Conservation (phyloP, 2,329 filamentous ascomycete genomes). For the Claviceps sp. region DNA sequence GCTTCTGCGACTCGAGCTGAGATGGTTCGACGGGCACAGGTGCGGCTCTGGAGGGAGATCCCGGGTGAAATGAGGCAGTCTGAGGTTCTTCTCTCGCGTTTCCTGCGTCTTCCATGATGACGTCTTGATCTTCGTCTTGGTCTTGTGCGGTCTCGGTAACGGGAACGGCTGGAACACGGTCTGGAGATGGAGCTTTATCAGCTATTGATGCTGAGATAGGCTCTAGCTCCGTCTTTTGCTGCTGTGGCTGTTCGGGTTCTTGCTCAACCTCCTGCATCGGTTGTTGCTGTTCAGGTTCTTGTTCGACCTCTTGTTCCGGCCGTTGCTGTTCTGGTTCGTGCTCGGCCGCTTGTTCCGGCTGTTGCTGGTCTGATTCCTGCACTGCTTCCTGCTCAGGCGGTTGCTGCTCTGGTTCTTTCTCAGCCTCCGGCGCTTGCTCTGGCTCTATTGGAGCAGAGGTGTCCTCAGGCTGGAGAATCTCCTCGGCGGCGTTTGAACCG, state of each 20-base stretch:
- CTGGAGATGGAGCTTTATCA: neutral
- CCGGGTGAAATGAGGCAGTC: neutral
- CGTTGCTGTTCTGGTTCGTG: neutral
- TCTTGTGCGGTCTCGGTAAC: neutral
- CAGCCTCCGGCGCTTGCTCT: neutral
- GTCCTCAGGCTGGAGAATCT: neutral
- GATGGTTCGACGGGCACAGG: slow-evolving; percentile 6
- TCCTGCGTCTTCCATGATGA: neutral
- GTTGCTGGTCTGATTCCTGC: neutral
- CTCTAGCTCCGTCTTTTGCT: neutral
- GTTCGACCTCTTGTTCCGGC: neutral
- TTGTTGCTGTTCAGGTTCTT: neutral
- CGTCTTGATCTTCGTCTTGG: neutral
- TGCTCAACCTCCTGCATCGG: neutral
- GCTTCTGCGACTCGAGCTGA: slow-evolving; percentile 40
- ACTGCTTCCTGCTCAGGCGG: neutral
- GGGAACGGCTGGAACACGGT: neutral
- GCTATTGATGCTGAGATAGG: neutral
- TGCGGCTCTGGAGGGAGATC: neutral
- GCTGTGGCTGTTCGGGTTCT: neutral
- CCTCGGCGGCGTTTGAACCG: neutral
- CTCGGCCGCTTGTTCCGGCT: neutral
- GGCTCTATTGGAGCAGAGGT: neutral
- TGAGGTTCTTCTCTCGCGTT: neutral
- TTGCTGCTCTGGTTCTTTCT: neutral